Evolutionary conservation across 1,139 yeast genomes (phyloP).

Genomic region (Lodderomyces theae): DNA sequence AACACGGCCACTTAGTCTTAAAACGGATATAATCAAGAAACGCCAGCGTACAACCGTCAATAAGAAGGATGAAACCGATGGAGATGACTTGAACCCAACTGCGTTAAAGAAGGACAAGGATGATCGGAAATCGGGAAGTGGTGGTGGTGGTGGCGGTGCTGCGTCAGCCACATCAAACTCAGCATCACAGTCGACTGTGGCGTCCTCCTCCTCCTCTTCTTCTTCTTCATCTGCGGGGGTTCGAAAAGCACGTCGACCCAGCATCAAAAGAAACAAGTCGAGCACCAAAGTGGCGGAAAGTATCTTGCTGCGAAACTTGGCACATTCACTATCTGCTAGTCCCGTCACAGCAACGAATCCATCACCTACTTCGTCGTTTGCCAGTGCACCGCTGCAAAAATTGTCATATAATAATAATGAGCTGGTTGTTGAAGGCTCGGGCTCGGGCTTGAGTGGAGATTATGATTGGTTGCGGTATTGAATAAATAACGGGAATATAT

Average conservation of each 20-base stretch:
- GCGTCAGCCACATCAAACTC: too few relatives aligned
- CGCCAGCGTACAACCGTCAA: constrained; percentile 31
- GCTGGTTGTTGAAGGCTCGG: background rate
- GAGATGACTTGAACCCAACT: constrained; percentile 40
- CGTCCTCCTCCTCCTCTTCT: background rate
- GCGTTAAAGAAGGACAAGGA: constrained; percentile 15
- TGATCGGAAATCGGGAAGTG: constrained; percentile 1
- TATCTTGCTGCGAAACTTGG: constrained; percentile 9
- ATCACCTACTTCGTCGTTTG: background rate
- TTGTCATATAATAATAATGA: background rate
- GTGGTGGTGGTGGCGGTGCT: too few relatives aligned
- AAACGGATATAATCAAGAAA: constrained; percentile 88
- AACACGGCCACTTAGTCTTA: constrained; percentile 59
- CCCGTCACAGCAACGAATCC: background rate
- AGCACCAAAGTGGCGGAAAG: constrained; percentile 5
- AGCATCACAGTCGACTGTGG: too few relatives aligned
- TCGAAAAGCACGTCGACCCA: constrained; percentile 8
- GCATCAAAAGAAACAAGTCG: constrained; percentile 10
- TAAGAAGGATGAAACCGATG: constrained; percentile 21
- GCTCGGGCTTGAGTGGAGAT: constrained; percentile 9
- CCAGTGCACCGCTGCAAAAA: constrained; percentile 1
- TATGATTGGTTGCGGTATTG: constrained; percentile 38
- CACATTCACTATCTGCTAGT: background rate
- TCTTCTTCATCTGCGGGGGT: background rate
- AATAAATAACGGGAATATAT: background rate